These are phyloP conservation scores for Mucor mucedo DNA, from an alignment of 371 early-diverging fungal genomes.

Conservation along the genomic window DNA sequence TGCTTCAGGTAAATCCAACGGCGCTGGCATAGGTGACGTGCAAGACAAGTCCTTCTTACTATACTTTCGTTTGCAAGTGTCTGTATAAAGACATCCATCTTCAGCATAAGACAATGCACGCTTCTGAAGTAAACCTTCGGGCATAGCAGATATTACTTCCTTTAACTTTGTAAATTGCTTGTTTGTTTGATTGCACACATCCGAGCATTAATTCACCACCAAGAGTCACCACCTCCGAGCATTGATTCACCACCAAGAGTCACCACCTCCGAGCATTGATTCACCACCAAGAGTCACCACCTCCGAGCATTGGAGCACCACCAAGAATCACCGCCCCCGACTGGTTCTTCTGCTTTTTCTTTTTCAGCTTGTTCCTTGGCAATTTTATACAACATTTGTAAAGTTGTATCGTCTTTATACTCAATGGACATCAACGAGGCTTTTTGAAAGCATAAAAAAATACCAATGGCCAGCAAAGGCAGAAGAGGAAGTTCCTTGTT, in stretches of 20 bases:
- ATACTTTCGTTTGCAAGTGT: slow-evolving; percentile 13
- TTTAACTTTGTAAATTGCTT: slow-evolving; percentile 13
- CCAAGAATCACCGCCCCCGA: too few relatives aligned
- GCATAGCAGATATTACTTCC: slow-evolving; percentile 8
- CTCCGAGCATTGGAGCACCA: too few relatives aligned
- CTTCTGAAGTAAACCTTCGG: slow-evolving; percentile 12
- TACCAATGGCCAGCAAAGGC: slow-evolving; percentile 15
- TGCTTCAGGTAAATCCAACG: slow-evolving; percentile 19
- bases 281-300: too few relatives aligned
- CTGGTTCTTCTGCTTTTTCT: slow-evolving; percentile 7
- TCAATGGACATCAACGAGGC: slow-evolving; percentile 21
- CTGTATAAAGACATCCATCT: slow-evolving; percentile 10
- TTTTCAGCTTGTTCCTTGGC: slow-evolving; percentile 17
- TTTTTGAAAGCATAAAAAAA: slow-evolving; percentile 19
- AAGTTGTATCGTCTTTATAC: slow-evolving; percentile 22
- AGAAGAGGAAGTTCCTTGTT: background rate
- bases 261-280: too few relatives aligned
- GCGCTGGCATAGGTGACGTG: slow-evolving; percentile 14
- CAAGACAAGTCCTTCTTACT: slow-evolving; percentile 10
- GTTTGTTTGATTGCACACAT: slow-evolving; percentile 16
- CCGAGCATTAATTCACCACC: too few relatives aligned
- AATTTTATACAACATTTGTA: slow-evolving; percentile 25
- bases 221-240: too few relatives aligned
- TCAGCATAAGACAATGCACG: slow-evolving; percentile 6
- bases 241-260: too few relatives aligned